phyloP scores from a whole-genome alignment of 148 eudicot genomes.

The Rhododendron ferrugineum region DNA sequence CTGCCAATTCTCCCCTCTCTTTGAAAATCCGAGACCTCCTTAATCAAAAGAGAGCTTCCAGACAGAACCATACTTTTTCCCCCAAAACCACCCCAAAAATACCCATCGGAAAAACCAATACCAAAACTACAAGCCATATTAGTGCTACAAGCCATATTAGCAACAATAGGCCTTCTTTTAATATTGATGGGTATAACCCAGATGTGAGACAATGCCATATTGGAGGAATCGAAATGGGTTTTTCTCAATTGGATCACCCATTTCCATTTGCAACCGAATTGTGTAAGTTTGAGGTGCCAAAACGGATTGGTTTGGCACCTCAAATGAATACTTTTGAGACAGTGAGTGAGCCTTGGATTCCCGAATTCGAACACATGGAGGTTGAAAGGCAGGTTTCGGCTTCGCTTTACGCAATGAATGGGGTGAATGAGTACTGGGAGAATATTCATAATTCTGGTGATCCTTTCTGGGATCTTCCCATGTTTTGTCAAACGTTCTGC shows the following conservation, averaged over 20 bases:
- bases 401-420: slow-evolving; percentile 50
- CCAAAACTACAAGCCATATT: neutral
- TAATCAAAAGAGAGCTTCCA: slow-evolving; percentile 29
- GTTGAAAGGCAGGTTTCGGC: slow-evolving; percentile 58
- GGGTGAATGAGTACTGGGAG: slow-evolving; percentile 44
- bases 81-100: slow-evolving; percentile 1
- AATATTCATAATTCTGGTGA: slow-evolving; percentile 26
- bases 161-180: neutral
- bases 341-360: slow-evolving; percentile 9
- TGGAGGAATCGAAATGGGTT: slow-evolving; percentile 15
- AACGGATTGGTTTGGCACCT: slow-evolving; percentile 3
- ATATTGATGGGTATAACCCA: slow-evolving; percentile 22
- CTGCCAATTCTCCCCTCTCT: slow-evolving; percentile 43
- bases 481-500: slow-evolving; percentile 28
- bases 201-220: slow-evolving; percentile 19
- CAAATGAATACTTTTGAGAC: neutral
- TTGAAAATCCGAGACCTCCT: slow-evolving; percentile 49
- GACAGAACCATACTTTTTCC: slow-evolving; percentile 12
- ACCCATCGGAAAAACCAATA: neutral
- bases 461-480: slow-evolving; percentile 37
- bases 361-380: slow-evolving; percentile 44
- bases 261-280: neutral
- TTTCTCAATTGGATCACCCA: slow-evolving; percentile 14
- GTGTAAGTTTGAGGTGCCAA: slow-evolving; percentile 12
- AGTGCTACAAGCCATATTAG: neutral